Base-by-base conservation (phyloP, 257 asterid species). In the Rauvolfia tetraphylla region DNA sequence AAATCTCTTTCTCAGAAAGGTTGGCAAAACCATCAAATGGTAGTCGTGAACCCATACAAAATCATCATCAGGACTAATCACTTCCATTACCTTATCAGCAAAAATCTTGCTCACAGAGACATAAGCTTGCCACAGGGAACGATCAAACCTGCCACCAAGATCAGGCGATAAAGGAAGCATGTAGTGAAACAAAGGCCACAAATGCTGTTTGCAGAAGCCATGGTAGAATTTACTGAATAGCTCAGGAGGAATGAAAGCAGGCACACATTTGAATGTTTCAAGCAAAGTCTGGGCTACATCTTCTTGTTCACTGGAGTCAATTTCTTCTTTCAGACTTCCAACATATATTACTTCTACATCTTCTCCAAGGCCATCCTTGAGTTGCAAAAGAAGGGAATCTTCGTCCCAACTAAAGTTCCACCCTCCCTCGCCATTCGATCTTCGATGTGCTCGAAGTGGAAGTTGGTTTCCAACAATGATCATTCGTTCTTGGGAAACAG, bases 111-210 rank as follows among this genome's bases (percentile, higher is more conserved):
- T 92, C 18, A 90, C 97, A 0, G 97, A 92, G 39, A 92, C 91
- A 67, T 92, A 92, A 73, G 96, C 97, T 84, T 90, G 97, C 97
- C 97, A 92, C 25, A 89, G 73, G 25, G 87, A 75, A 3, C 97
- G 95, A 74, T 92, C 97, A 49, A 92, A 92, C 81, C 97, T 83
- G 54, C 97, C 97, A 67, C 96, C 96, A 46, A 90, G 97, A 76
- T 92, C 96, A 0, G 96, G 97, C 15, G 97, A 92, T 27, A 92
- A 82, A 59, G 98, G 98, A 56, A 92, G 98, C 98, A 92, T 92
- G 79, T 92, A 92, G 80, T 92, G 98, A 85, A 92, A 92, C 77
- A 92, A 77, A 81, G 97, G 96, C 97, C 97, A 92, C 27, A 92
- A 82, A 63, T 90, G 87, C 81, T 90, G 97, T 73, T 92, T 92